phyloP scores from a whole-genome alignment of 2,329 filamentous ascomycete species.

The Dothistroma pini region DNA sequence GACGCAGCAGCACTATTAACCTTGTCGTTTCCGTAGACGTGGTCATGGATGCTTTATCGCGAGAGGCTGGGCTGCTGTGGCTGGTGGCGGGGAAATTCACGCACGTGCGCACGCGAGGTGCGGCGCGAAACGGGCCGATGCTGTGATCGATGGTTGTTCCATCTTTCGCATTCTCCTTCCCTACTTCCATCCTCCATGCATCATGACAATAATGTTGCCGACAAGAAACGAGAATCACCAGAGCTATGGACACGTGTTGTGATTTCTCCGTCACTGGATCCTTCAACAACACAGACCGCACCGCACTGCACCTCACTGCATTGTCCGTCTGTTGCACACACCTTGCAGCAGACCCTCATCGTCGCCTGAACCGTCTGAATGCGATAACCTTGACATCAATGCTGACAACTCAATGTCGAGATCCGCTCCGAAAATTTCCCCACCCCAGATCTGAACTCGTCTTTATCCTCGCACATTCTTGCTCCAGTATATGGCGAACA shows the following conservation, averaged over 20 bases:
- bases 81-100: not conserved
- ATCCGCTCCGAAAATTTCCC: not conserved
- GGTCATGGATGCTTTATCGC: not conserved
- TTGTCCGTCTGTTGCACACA: not conserved
- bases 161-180: too few species aligned
- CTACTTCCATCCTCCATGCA: not conserved
- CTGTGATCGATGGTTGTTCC: not conserved
- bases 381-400: not conserved
- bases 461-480: slow-evolving; percentile 2
- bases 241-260: too few species aligned
- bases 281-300: too few species aligned
- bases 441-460: not conserved
- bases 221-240: too few species aligned
- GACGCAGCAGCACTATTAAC: not conserved
- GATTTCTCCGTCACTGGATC: too few species aligned
- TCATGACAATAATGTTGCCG: too few species aligned
- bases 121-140: not conserved
- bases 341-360: not conserved
- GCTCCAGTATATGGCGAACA: not conserved
- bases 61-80: not conserved
- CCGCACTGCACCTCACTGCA: too few species aligned
- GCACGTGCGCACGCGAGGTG: not conserved
- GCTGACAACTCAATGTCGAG: not conserved
- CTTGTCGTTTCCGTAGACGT: not conserved
- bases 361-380: not conserved